Conservation (phyloP, 2,329 filamentous ascomycete species). For the Lasiodiplodia hormozganensis region DNA sequence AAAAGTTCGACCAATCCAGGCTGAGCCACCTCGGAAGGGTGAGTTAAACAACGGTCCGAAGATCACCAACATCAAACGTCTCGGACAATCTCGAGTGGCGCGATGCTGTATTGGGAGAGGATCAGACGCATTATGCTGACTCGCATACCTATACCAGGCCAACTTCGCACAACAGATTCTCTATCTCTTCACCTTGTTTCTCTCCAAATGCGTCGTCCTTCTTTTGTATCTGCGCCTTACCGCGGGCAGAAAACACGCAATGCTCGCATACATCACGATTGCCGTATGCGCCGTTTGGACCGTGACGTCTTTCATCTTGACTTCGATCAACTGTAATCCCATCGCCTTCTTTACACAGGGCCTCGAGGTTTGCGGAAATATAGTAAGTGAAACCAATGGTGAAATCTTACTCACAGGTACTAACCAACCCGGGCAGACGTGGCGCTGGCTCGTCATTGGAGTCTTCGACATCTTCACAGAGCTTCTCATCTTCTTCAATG, state of each 20-base stretch:
- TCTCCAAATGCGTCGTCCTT: slow-evolving; percentile 40
- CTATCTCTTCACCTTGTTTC: slow-evolving; percentile 39
- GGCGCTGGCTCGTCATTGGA: slow-evolving; percentile 41
- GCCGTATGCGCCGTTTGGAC: slow-evolving; percentile 37
- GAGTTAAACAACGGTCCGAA: neutral
- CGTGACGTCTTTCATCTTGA: slow-evolving; percentile 37
- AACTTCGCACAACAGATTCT: slow-evolving; percentile 42
- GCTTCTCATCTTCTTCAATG: slow-evolving; percentile 35
- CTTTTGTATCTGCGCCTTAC: slow-evolving; percentile 42
- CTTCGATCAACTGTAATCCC: slow-evolving; percentile 39
- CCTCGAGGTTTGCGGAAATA: slow-evolving; percentile 23
- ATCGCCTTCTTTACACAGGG: slow-evolving; percentile 33
- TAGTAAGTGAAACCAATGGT: slow-evolving; percentile 33
- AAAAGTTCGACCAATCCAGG: slow-evolving; percentile 32
- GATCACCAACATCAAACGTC: slow-evolving; percentile 13
- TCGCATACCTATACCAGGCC: slow-evolving; percentile 33
- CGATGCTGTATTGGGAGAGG: no score
- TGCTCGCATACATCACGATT: slow-evolving; percentile 35
- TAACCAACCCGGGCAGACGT: slow-evolving; percentile 32
- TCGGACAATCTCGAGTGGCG: neutral
- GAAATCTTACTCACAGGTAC: neutral
- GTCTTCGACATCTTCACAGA: slow-evolving; percentile 40
- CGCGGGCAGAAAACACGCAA: slow-evolving; percentile 34
- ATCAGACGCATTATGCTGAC: slow-evolving; percentile 1
- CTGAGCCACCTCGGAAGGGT: slow-evolving; percentile 39